phyloP scores from a whole-genome alignment of 2,329 filamentous ascomycete genomes.

The Mycosphaerella sp. region DNA sequence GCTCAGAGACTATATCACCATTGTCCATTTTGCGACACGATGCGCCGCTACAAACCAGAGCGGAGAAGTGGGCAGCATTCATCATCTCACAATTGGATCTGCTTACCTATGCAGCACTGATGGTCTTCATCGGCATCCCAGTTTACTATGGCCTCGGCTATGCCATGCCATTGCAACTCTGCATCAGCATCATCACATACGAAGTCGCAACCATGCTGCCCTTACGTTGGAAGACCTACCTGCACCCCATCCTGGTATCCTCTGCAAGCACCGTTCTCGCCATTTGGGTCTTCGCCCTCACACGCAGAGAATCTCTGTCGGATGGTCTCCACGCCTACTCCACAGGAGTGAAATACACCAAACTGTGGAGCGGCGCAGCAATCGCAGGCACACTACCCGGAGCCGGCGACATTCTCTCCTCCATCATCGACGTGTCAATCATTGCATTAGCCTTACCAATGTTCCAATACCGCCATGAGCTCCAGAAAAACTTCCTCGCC shows the following conservation, averaged over 20 bases:
- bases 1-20: not conserved
- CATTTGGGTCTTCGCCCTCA: constrained; percentile 49
- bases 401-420: constrained; percentile 52
- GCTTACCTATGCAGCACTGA: not conserved
- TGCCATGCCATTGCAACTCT: constrained; percentile 42
- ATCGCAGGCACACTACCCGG: constrained; percentile 38
- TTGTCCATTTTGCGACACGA: constrained; percentile 34
- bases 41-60: constrained; percentile 41
- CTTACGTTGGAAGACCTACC: constrained; percentile 44
- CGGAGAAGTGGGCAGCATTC: constrained; percentile 48
- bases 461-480: constrained; percentile 54
- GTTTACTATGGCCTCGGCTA: constrained; percentile 51
- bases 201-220: constrained; percentile 47
- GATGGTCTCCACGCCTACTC: constrained; percentile 45
- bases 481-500: constrained; percentile 43
- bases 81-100: constrained; percentile 33
- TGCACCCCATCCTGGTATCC: constrained; percentile 54
- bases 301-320: constrained; percentile 38
- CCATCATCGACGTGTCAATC: constrained; percentile 52
- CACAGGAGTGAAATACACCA: constrained; percentile 49
- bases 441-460: constrained; percentile 55
- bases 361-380: constrained; percentile 42
- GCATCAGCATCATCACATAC: constrained; percentile 49
- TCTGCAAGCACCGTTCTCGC: constrained; percentile 49
- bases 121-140: constrained; percentile 47